These are phyloP conservation scores for Wickerhamomyces bovis DNA, from an alignment of 805 yeast species.

Conservation along the genomic window DNA sequence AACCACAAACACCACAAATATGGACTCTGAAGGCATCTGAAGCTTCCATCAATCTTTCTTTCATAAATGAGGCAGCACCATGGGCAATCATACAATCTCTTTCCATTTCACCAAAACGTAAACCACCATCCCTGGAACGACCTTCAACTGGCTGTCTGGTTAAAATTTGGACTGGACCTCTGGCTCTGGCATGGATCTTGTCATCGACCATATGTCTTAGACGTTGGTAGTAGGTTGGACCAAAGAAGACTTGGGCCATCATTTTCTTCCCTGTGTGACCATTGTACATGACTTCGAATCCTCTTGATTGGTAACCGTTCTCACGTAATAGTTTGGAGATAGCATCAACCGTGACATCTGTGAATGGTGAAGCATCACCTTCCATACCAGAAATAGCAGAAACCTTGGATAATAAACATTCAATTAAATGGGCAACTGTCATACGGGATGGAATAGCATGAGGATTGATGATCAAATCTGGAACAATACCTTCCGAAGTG, in stretches of 20 bases:
- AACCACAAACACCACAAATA: constrained; percentile 96
- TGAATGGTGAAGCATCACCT: constrained; percentile 99
- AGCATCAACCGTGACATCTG: constrained; percentile 97
- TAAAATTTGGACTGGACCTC: constrained; percentile 97
- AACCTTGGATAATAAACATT: constrained; percentile 92
- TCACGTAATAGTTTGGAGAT: constrained; percentile 87
- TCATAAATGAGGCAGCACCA: constrained; percentile 97
- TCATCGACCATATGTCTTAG: constrained; percentile 99
- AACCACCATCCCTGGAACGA: constrained; percentile 98
- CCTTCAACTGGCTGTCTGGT: constrained; percentile 99
- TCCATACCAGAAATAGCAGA: constrained; percentile 92
- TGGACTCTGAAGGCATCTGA: constrained; percentile 98
- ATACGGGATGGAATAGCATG: constrained; percentile 99
- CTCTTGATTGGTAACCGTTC: constrained; percentile 96
- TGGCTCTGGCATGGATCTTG: constrained; percentile 97
- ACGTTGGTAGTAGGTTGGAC: constrained; percentile 99
- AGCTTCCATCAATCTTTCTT: constrained; percentile 97
- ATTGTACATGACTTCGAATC: constrained; percentile 97
- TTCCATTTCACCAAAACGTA: constrained; percentile 99
- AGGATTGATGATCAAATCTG: constrained; percentile 95
- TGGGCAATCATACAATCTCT: constrained; percentile 99
- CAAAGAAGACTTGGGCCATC: constrained; percentile 98
- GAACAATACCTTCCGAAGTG: constrained; percentile 91
- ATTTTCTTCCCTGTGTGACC: constrained; percentile 98
- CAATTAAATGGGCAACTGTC: constrained; percentile 99